Evolutionary conservation across 2,329 filamentous ascomycete genomes (phyloP), one percentile per base, ranked within the genome.

Genomic region (Diplodia scrobiculata): DNA sequence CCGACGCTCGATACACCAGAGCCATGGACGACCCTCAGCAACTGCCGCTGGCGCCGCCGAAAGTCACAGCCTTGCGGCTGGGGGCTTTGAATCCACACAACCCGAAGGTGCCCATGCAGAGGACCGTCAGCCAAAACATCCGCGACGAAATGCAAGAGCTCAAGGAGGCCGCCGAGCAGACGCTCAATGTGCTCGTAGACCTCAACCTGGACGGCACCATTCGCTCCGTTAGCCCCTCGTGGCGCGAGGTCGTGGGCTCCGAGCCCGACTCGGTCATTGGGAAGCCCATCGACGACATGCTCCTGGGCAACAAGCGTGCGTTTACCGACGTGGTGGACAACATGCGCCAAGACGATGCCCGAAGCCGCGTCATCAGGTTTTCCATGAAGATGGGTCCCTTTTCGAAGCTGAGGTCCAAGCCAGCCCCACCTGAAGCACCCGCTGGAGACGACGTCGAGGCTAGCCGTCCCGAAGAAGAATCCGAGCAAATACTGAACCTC

Each of bases 151-250:
- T 93, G 69, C 91, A 97, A 75, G 94, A 98, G 76, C 85, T 99
- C 71, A 92, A 93, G 74, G 91, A 97, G 81, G 95, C 94, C 48
- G 95, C 94, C 60, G 94, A 98, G 79, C 92, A 97, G 81, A 97
- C 93, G 25, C 84, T 97, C 76, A 99, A 98, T 78, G 91, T 96
- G 69, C 97, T 99, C 76, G 85, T 99, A 75, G 94, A 99, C 80
- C 84, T 99, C 70, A 92, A 92, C 73, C 85, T 98, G 66, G 91
- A 97, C 74, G 92, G 92, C 70, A 90, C 87, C 68, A 90, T 99
- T 73, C 90, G 92, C 79, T 99, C 95, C 91, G 93, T 96, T 72
- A 98, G 94, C 76, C 91, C 93, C 13, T 97, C 94, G 17, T 99
- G 95, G 95, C 86, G 87, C 68, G 92, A 98, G 73, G 90, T 99